Percentiles rank a stretch among this genome's conserved stretches.
These are phyloP conservation scores for Spiromastix sp. DNA, from an alignment of 2,329 filamentous ascomycete species.

Conservation along the genomic window DNA sequence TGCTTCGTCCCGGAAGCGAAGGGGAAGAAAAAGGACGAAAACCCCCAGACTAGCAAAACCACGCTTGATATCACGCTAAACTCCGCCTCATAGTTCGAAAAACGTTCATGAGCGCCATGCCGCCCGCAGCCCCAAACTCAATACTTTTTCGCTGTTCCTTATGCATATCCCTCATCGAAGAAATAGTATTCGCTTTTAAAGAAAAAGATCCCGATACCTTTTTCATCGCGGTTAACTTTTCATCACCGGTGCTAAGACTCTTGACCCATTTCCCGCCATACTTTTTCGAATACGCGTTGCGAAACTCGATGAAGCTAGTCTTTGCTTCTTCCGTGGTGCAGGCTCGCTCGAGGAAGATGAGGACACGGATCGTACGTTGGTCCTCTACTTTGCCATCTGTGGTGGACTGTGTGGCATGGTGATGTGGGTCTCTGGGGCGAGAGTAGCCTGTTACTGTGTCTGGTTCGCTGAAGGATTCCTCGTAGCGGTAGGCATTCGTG, in stretches of 20 bases:
- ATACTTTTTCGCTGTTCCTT: not conserved
- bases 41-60: too few species aligned
- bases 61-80: conserved; percentile 6
- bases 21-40: too few species aligned
- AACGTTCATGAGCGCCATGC: conserved; percentile 6
- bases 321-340: conserved; percentile 26
- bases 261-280: conserved; percentile 15
- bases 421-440: conserved; percentile 13
- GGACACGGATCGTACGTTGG: conserved; percentile 21
- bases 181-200: not conserved
- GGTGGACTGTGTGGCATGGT: conserved; percentile 10
- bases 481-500: conserved; percentile 21
- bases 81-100: conserved; percentile 9
- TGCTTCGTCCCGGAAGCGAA: too few species aligned
- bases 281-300: conserved; percentile 15
- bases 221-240: not conserved
- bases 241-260: conserved; percentile 7
- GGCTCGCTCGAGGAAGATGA: conserved; percentile 22
- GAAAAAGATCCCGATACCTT: not conserved
- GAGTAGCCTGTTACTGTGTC: conserved; percentile 18
- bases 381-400: conserved; percentile 14
- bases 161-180: not conserved
- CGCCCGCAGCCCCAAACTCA: conserved; percentile 1
- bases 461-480: conserved; percentile 22
- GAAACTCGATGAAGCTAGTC: conserved; percentile 22